A percentile compares a stretch with the other conserved stretches of the same genome.
Evolutionary conservation across 352 stramenopile genomes (phyloP).

Genomic region (Pythium sp.): DNA sequence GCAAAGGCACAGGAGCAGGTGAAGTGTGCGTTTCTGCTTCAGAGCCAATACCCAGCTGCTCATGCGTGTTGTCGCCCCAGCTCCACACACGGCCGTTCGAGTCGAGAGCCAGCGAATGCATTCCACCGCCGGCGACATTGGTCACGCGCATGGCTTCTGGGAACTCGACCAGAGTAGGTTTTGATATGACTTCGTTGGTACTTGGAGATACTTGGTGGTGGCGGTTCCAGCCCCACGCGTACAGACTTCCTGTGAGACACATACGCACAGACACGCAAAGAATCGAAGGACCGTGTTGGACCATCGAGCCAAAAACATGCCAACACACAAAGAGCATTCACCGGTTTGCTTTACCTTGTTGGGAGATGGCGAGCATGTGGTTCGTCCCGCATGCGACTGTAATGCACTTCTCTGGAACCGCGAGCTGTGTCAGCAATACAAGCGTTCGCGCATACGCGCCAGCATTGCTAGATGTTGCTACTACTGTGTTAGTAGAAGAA

Average conservation of each 20-base stretch:
- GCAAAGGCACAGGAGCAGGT: constrained; percentile 19
- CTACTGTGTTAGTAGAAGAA: neutral
- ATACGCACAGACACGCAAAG: neutral
- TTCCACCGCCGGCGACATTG: constrained; percentile 45
- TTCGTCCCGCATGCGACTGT: constrained; percentile 51
- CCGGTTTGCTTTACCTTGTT: constrained; percentile 11
- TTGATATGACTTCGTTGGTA: constrained; percentile 7
- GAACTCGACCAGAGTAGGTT: constrained; percentile 32
- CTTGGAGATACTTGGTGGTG: constrained; percentile 32
- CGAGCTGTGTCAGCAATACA: constrained; percentile 16
- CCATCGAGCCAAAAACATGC: neutral
- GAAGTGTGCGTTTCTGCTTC: constrained; percentile 1
- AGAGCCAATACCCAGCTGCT: constrained; percentile 45
- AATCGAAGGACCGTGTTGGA: neutral
- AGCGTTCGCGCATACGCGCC: neutral
- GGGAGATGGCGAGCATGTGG: constrained; percentile 47
- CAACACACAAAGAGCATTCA: neutral
- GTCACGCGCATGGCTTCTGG: constrained; percentile 10
- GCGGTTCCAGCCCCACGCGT: constrained; percentile 58
- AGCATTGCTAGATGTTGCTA: neutral
- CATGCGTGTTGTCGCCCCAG: constrained; percentile 65
- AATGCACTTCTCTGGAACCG: constrained; percentile 28
- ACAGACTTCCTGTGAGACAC: constrained; percentile 28
- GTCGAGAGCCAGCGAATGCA: constrained; percentile 63
- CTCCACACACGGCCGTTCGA: constrained; percentile 36